Conservation (phyloP, 441 rosid species). For the Arabidopsis lyrata region DNA sequence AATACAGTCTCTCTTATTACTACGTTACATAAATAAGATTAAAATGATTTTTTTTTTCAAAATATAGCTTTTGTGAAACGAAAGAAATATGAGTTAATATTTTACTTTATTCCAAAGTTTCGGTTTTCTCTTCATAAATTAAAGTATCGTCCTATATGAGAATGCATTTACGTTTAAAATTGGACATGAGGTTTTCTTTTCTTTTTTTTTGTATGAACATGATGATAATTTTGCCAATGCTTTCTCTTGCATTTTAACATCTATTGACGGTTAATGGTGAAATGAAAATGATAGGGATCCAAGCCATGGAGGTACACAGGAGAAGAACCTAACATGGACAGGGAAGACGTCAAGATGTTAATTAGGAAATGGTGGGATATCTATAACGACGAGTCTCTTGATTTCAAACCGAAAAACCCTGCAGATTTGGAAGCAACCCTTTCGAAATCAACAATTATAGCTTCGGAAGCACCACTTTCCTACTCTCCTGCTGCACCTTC, state of each 20-base stretch:
- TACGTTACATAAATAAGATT: no score
- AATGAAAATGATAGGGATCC: slow-evolving; percentile 50
- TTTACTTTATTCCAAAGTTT: no score
- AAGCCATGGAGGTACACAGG: slow-evolving; percentile 87
- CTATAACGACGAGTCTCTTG: slow-evolving; percentile 65
- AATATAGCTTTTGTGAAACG: no score
- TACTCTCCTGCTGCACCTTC: slow-evolving; percentile 1
- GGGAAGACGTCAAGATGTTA: slow-evolving; percentile 63
- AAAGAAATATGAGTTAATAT: no score
- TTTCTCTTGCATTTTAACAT: background rate
- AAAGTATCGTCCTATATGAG: no score
- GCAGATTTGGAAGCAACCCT: background rate
- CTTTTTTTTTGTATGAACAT: no score
- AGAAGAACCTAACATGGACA: slow-evolving; percentile 65
- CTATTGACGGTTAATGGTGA: background rate
- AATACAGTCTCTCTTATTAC: no score
- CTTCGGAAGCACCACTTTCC: background rate
- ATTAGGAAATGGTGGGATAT: slow-evolving; percentile 77
- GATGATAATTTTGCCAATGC: no score
- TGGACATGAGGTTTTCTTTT: no score
- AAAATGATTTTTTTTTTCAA: no score
- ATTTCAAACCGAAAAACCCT: slow-evolving; percentile 41
- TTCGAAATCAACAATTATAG: background rate
- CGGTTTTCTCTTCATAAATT: no score
- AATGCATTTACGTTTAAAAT: no score